A percentile compares a stretch with the other conserved stretches of the same genome.
Conservation (phyloP, 768 basidiomycete genomes). For the Phlebiopsis flavidoalba region DNA sequence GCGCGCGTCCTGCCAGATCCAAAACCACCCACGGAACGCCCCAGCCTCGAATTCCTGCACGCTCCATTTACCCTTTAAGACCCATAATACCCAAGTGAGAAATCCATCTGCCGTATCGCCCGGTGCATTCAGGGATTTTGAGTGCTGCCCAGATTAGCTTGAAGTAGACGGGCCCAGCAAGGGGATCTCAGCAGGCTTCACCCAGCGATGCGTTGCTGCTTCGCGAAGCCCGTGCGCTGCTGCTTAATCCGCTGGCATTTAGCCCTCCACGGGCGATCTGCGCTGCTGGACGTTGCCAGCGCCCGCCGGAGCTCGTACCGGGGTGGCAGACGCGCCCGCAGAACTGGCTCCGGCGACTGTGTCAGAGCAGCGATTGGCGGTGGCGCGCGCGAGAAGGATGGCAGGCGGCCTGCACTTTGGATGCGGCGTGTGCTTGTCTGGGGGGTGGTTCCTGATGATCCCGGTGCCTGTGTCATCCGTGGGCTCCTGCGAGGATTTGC, state of each 20-base stretch:
- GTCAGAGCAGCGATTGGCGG: not conserved
- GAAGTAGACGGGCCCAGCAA: not conserved
- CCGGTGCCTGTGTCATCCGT: not conserved
- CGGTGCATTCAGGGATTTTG: not conserved
- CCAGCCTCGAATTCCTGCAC: not conserved
- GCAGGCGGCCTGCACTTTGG: not conserved
- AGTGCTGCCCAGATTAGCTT: not conserved
- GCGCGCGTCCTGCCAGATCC: not conserved
- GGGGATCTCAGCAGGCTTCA: not conserved
- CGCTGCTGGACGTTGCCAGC: not conserved
- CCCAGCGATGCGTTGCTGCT: not conserved
- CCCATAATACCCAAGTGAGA: not conserved
- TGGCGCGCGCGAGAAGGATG: not conserved
- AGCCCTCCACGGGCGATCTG: not conserved
- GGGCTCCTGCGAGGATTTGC: not conserved
- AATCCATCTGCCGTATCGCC: not conserved
- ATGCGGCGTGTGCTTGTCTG: not conserved
- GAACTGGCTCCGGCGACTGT: not conserved
- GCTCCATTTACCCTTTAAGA: not conserved
- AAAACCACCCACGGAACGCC: not conserved
- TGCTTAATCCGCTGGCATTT: not conserved
- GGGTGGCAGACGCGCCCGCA: not conserved
- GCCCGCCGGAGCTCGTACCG: not conserved
- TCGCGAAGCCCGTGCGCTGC: not conserved
- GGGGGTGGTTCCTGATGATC: not conserved